phyloP scores from a whole-genome alignment of 345 rosid genomes.

The Lagerstroemia speciosa region DNA sequence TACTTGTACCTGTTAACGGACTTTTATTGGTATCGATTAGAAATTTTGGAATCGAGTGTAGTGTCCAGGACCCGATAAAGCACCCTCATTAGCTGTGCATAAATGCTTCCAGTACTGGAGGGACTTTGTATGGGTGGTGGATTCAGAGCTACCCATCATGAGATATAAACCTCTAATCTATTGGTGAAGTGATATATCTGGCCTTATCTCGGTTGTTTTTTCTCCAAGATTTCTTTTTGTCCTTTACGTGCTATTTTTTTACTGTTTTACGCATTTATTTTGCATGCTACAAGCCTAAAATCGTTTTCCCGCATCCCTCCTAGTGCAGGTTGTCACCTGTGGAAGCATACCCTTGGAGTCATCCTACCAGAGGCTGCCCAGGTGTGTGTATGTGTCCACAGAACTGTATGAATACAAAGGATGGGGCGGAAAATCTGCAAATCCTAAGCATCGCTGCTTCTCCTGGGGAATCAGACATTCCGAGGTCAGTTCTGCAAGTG shows the following conservation, averaged over 20 bases:
- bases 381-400: constrained; percentile 77
- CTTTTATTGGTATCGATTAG: neutral
- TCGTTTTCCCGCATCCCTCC: neutral
- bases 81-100: neutral
- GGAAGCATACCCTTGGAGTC: constrained; percentile 89
- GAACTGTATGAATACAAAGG: constrained; percentile 76
- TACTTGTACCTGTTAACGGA: neutral
- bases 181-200: neutral
- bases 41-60: neutral
- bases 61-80: neutral
- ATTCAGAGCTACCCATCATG: neutral
- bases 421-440: constrained; percentile 63
- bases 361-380: constrained; percentile 65
- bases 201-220: neutral
- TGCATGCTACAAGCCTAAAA: neutral
- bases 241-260: neutral
- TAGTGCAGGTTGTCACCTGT: constrained; percentile 81
- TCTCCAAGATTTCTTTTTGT: neutral
- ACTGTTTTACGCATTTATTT: neutral
- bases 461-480: constrained; percentile 86
- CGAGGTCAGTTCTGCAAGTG: constrained; percentile 43
- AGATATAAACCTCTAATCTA: neutral
- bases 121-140: neutral
- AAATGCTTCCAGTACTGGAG: neutral
- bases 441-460: constrained; percentile 63